A percentile compares a stretch with the other conserved stretches of the same genome.
Evolutionary conservation across 129 eudicot species (phyloP).

Genomic region (Centella asiatica): DNA sequence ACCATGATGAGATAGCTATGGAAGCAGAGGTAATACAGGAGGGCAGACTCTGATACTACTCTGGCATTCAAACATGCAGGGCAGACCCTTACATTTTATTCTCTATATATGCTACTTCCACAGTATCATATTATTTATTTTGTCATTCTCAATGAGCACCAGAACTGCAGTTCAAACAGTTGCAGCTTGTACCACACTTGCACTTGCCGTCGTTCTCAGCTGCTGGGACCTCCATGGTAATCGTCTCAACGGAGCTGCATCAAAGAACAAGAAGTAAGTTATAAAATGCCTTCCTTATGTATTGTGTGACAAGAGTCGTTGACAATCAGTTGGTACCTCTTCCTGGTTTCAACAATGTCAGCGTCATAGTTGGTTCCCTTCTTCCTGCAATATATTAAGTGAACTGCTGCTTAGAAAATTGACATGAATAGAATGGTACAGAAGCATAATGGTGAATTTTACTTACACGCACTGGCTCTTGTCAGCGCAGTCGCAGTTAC

Average conservation of each 20-base stretch:
- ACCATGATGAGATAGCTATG: background rate
- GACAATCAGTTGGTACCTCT: slow-evolving; percentile 18
- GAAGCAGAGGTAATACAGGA: background rate
- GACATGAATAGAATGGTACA: background rate
- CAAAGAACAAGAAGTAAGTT: background rate
- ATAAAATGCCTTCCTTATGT: background rate
- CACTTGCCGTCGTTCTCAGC: slow-evolving; percentile 58
- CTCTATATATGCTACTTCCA: background rate
- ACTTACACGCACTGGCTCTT: slow-evolving; percentile 62
- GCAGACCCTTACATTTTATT: slow-evolving; percentile 14
- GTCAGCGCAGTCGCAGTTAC: slow-evolving; percentile 66
- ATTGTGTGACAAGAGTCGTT: background rate
- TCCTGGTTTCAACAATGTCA: slow-evolving; percentile 41
- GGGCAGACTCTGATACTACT: background rate
- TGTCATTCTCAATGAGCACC: slow-evolving; percentile 28
- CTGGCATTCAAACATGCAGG: too few species aligned
- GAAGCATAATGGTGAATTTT: background rate
- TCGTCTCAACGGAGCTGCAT: slow-evolving; percentile 38
- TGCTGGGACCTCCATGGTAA: slow-evolving; percentile 31
- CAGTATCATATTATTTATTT: background rate
- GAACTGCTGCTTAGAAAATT: too few species aligned
- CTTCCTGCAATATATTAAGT: slow-evolving; percentile 39
- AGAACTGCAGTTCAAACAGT: slow-evolving; percentile 51
- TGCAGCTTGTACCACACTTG: slow-evolving; percentile 50
- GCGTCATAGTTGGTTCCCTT: slow-evolving; percentile 37